phyloP scores from a whole-genome alignment of 768 basidiomycete genomes.

The Trametes cinnabarina region DNA sequence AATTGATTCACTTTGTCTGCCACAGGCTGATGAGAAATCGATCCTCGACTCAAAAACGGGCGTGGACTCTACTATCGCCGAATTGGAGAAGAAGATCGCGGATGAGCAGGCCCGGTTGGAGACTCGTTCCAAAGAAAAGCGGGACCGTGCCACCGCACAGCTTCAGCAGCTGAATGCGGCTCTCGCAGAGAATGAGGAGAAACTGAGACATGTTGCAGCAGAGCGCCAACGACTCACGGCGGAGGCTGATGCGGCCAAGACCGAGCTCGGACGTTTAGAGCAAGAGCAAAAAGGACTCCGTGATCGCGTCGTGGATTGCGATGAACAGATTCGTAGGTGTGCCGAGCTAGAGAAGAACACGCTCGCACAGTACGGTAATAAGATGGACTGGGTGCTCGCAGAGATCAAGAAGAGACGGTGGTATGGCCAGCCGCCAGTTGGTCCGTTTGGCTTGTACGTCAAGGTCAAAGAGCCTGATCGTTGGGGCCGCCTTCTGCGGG shows the following conservation, averaged over 20 bases:
- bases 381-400: slow-evolving; percentile 57
- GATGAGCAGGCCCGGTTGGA: slow-evolving; percentile 54
- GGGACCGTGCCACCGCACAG: slow-evolving; percentile 53
- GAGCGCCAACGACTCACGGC: slow-evolving; percentile 2
- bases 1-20: not conserved
- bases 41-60: slow-evolving; percentile 44
- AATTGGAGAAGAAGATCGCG: slow-evolving; percentile 46
- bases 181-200: slow-evolving; percentile 25
- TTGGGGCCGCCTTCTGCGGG: slow-evolving; percentile 68
- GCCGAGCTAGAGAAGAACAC: slow-evolving; percentile 54
- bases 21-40: slow-evolving; percentile 48
- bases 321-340: slow-evolving; percentile 50
- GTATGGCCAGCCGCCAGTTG: slow-evolving; percentile 66
- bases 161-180: slow-evolving; percentile 46
- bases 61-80: slow-evolving; percentile 33
- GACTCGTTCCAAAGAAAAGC: slow-evolving; percentile 58
- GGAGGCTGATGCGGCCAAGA: not conserved
- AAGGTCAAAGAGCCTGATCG: slow-evolving; percentile 61
- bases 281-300: slow-evolving; percentile 34
- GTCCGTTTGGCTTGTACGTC: slow-evolving; percentile 79
- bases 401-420: slow-evolving; percentile 52
- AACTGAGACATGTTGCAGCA: not conserved
- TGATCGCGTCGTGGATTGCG: slow-evolving; percentile 43
- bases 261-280: slow-evolving; percentile 3
- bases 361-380: slow-evolving; percentile 58